These are phyloP conservation scores for Stemphylium beticola DNA, from an alignment of 2,329 filamentous ascomycete species.

Conservation along the genomic window DNA sequence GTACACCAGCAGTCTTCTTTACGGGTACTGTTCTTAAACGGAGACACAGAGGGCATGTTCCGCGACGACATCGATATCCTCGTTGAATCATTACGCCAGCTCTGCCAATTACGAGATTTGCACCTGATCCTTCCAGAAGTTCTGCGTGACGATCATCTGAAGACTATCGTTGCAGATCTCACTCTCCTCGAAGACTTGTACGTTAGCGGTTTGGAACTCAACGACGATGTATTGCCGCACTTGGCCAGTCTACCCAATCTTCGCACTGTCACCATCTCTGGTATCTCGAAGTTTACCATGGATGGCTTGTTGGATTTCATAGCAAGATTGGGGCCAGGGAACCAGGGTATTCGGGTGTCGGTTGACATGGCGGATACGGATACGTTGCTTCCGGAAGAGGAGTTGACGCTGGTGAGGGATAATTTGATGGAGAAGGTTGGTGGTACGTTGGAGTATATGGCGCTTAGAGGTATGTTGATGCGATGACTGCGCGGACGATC, in stretches of 20 bases:
- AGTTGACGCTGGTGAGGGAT: slow-evolving; percentile 48
- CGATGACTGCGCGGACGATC: neutral
- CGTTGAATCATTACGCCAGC: slow-evolving; percentile 58
- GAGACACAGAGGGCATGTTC: slow-evolving; percentile 55
- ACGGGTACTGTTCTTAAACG: slow-evolving; percentile 53
- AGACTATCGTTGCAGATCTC: slow-evolving; percentile 54
- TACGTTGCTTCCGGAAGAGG: slow-evolving; percentile 48
- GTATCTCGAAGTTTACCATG: slow-evolving; percentile 61
- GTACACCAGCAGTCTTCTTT: slow-evolving; percentile 60
- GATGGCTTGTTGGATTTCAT: slow-evolving; percentile 58
- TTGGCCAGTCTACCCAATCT: slow-evolving; percentile 58
- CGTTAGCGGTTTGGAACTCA: slow-evolving; percentile 61
- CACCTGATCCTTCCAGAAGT: slow-evolving; percentile 59
- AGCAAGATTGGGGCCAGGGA: slow-evolving; percentile 48
- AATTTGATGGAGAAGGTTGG: slow-evolving; percentile 49
- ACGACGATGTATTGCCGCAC: slow-evolving; percentile 55
- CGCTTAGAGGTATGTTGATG: slow-evolving; percentile 49
- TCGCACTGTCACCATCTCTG: slow-evolving; percentile 60
- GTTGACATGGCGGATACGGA: slow-evolving; percentile 55
- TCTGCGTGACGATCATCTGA: slow-evolving; percentile 59
- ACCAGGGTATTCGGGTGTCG: slow-evolving; percentile 52
- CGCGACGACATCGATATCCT: slow-evolving; percentile 58
- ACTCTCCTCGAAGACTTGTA: slow-evolving; percentile 61
- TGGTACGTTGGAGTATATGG: slow-evolving; percentile 53
- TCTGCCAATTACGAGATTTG: slow-evolving; percentile 61